phyloP scores from a whole-genome alignment of 2,329 filamentous ascomycete species.

The Leptographium radiaticola region DNA sequence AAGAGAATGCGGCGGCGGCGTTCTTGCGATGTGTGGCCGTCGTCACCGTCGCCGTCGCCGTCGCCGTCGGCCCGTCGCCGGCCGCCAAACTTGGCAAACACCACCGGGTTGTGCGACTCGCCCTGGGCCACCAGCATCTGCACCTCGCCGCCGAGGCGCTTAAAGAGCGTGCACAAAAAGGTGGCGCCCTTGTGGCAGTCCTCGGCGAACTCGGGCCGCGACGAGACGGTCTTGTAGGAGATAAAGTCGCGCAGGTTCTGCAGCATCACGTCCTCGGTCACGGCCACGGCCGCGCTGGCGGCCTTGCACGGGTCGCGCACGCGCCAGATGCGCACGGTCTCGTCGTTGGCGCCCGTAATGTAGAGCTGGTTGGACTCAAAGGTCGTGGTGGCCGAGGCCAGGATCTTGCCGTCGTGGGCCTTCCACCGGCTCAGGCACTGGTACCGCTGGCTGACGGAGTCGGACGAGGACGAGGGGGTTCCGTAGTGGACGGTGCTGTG shows the following conservation, averaged over 20 bases:
- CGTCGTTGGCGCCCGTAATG: slow-evolving; percentile 89
- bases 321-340: slow-evolving; percentile 80
- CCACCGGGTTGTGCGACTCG: slow-evolving; percentile 70
- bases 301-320: slow-evolving; percentile 34
- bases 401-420: slow-evolving; percentile 75
- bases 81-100: slow-evolving; percentile 76
- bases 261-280: slow-evolving; percentile 43
- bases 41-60: slow-evolving; percentile 37
- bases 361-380: slow-evolving; percentile 67
- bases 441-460: slow-evolving; percentile 41
- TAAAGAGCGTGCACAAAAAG: slow-evolving; percentile 81
- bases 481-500: slow-evolving; percentile 54
- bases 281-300: slow-evolving; percentile 23
- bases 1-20: slow-evolving; percentile 80
- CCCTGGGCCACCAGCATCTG: slow-evolving; percentile 81
- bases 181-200: slow-evolving; percentile 90
- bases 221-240: slow-evolving; percentile 83
- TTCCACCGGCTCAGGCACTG: slow-evolving; percentile 21
- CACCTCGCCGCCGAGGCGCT: slow-evolving; percentile 77
- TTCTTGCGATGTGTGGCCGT: no score
- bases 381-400: slow-evolving; percentile 66
- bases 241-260: slow-evolving; percentile 75
- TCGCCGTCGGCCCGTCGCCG: slow-evolving; percentile 43
- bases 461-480: slow-evolving; percentile 33
- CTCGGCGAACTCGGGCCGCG: slow-evolving; percentile 70